Base-by-base conservation (phyloP, 1,139 yeast species). In the Suhomyces terraborum region DNA sequence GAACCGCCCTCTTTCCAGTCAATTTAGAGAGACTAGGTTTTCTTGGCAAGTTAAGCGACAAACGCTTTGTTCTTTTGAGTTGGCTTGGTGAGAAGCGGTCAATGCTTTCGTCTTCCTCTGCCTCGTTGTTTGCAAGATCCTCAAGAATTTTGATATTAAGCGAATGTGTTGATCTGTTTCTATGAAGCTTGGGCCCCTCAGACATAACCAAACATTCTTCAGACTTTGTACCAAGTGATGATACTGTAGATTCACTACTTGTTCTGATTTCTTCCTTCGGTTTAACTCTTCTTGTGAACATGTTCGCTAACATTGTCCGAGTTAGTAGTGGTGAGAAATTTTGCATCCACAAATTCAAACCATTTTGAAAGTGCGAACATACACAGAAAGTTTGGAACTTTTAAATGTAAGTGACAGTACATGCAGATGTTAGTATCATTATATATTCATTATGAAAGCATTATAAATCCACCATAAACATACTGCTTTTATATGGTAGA, bases 1-100 rank as follows among this genome's bases (percentile, higher is more conserved):
- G 50, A 10, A 49, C 53, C 2, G 51, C 46, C 19, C 48, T 33
- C 34, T 44, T 46, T 13, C 32, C 25, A 12, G 21, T 32, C 7
- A 18, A 21, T 26, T 20, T 32, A 8, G 40, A 28, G 18, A 43
- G 35, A 22, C 38, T 34, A 6, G 42, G 31, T 27, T 28, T 42
- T 9, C 14, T 31, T 8, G 32, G 29, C 10, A 40, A n/a, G 7
- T 24, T 33, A 7, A 36, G 36, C 2, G 45, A 32, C 39, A 48
- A 23, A 30, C 48, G 49, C 13, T 38, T 40, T 25, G 45, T 40
- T 12, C 46, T 32, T 19, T 41, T 24, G 12, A 50, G 19, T 25
- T 41, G 40, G 7, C 46, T 38, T 4, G 48, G 35, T 4, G 46
- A 38, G 29, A 43, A 48, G 0, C 49, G 51, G 32, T 50, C 53